phyloP scores from a whole-genome alignment of 202 grass and related monocot genomes.

The Sporobolus alterniflorus region DNA sequence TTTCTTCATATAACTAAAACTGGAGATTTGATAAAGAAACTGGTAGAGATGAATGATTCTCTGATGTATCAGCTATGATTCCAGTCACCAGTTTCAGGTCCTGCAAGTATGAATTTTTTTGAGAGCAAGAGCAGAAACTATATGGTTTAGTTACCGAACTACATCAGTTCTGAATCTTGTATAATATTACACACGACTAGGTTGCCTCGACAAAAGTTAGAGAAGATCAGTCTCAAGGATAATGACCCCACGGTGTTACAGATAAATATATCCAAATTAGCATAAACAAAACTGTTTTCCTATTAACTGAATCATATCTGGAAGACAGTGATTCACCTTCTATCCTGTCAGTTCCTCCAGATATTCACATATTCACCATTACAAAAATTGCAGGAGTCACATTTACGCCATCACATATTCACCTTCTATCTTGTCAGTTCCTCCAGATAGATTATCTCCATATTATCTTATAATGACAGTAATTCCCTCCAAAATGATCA shows the following conservation, averaged over 20 bases:
- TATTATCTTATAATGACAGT: constrained; percentile 32
- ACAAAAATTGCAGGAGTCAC: constrained; percentile 72
- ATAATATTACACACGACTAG: not conserved
- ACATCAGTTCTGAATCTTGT: too few relatives aligned
- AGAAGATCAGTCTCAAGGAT: not conserved
- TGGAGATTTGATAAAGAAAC: too few relatives aligned
- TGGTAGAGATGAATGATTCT: too few relatives aligned
- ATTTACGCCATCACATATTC: constrained; percentile 13
- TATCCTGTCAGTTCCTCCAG: too few relatives aligned
- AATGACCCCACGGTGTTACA: not conserved
- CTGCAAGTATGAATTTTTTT: too few relatives aligned
- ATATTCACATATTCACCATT: too few relatives aligned
- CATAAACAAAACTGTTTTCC: constrained; percentile 20
- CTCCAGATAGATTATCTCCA: constrained; percentile 32
- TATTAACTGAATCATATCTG: not conserved
- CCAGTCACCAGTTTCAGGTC: too few relatives aligned
- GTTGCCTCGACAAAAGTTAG: not conserved
- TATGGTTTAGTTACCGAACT: too few relatives aligned
- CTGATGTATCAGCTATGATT: too few relatives aligned
- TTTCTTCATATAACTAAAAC: too few relatives aligned
- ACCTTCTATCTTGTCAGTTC: constrained; percentile 19
- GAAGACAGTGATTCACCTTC: too few relatives aligned
- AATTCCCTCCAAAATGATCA: constrained; percentile 31
- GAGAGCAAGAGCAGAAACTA: too few relatives aligned
- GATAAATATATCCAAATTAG: not conserved